These are phyloP conservation scores for Penicillium flavigenum DNA, from an alignment of 495 filamentous ascomycete genomes.

Conservation along the genomic window DNA sequence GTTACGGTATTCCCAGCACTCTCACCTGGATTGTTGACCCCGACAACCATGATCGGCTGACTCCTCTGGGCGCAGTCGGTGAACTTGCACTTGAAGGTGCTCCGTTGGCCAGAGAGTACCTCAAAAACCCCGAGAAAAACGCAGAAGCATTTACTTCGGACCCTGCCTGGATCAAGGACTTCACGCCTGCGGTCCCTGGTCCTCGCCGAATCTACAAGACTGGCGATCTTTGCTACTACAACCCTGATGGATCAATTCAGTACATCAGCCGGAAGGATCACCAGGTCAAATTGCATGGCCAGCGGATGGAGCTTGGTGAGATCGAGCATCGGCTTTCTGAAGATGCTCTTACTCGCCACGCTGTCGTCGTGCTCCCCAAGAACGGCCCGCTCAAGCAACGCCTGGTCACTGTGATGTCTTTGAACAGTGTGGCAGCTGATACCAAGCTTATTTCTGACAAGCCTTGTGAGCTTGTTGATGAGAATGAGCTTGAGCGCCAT, in stretches of 20 bases:
- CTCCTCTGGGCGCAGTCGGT: slow-evolving; percentile 53
- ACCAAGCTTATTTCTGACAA: slow-evolving; percentile 34
- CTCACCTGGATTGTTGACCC: slow-evolving; percentile 57
- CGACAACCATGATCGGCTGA: slow-evolving; percentile 46
- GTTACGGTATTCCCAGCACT: slow-evolving; percentile 45
- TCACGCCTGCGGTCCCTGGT: slow-evolving; percentile 21
- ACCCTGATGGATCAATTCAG: slow-evolving; percentile 50
- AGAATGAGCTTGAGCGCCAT: slow-evolving; percentile 21
- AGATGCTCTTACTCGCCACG: slow-evolving; percentile 40
- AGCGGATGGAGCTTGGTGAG: slow-evolving; percentile 62
- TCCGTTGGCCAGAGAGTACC: slow-evolving; percentile 51
- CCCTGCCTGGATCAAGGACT: slow-evolving; percentile 36
- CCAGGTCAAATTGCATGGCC: slow-evolving; percentile 67
- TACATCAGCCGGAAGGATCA: slow-evolving; percentile 63
- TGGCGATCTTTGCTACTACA: slow-evolving; percentile 54
- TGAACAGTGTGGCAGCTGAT: slow-evolving; percentile 32
- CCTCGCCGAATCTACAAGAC: slow-evolving; percentile 47
- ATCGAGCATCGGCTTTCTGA: slow-evolving; percentile 44
- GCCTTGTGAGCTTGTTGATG: slow-evolving; percentile 38
- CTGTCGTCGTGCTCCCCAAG: slow-evolving; percentile 48
- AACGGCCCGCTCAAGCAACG: slow-evolving; percentile 38
- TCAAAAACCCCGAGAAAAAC: slow-evolving; percentile 54
- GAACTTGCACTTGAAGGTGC: slow-evolving; percentile 54
- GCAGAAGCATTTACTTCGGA: slow-evolving; percentile 45
- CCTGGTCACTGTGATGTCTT: slow-evolving; percentile 45